These are phyloP conservation scores for Aethionema arabicum DNA, from an alignment of 345 rosid species.

Conservation along the genomic window DNA sequence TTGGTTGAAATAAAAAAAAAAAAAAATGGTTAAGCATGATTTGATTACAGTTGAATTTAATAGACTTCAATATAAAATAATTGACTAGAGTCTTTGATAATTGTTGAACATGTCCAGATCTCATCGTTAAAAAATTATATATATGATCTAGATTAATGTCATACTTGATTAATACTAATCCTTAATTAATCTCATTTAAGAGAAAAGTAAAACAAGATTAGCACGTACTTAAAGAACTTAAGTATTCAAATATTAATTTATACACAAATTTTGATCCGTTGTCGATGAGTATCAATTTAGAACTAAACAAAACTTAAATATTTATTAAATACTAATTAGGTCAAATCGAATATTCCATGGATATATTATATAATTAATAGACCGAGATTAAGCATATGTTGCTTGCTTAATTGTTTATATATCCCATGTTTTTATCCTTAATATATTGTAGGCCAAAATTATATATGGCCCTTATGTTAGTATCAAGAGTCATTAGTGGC, in stretches of 20 bases:
- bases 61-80: too few species aligned
- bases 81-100: too few species aligned
- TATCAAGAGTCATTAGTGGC: slow-evolving; percentile 34
- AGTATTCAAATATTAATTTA: slow-evolving; percentile 4
- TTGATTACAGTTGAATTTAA: too few species aligned
- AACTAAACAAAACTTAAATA: not conserved
- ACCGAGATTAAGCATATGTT: slow-evolving; percentile 23
- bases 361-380: slow-evolving; percentile 13
- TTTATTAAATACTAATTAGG: slow-evolving; percentile 11
- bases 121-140: too few species aligned
- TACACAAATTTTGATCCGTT: not conserved
- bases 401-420: slow-evolving; percentile 7
- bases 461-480: slow-evolving; percentile 21
- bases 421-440: slow-evolving; percentile 12
- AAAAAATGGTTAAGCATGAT: too few species aligned
- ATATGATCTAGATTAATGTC: not conserved
- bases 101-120: too few species aligned
- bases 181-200: slow-evolving; percentile 11
- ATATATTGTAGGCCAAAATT: not conserved
- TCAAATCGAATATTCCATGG: slow-evolving; percentile 28
- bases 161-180: slow-evolving; percentile 19
- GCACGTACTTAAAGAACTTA: slow-evolving; percentile 18
- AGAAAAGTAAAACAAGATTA: slow-evolving; percentile 10
- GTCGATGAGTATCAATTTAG: not conserved
- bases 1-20: too few species aligned